Conservation (phyloP, 148 eudicot species). For the Camellia lanceoleosa region DNA sequence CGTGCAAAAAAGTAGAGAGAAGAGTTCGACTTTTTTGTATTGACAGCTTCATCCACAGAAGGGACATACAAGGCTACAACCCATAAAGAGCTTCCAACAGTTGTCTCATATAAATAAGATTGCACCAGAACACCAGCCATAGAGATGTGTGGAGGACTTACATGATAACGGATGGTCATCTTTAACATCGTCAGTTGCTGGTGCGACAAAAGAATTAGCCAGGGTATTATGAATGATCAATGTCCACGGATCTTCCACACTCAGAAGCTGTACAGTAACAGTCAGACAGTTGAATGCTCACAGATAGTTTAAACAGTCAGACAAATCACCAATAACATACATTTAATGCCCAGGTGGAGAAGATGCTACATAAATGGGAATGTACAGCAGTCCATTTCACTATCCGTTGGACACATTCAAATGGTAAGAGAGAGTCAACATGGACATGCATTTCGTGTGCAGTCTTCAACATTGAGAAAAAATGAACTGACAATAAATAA, state of each 20-base stretch:
- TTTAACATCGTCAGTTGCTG: slow-evolving; percentile 71
- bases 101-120: not conserved
- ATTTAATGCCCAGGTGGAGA: not conserved
- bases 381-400: not conserved
- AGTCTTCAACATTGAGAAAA: slow-evolving; percentile 1
- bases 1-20: too few relatives aligned
- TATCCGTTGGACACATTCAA: not conserved
- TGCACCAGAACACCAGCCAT: not conserved
- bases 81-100: not conserved
- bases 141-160: slow-evolving; percentile 33
- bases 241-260: slow-evolving; percentile 82
- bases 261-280: slow-evolving; percentile 54
- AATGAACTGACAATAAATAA: not conserved
- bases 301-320: not conserved
- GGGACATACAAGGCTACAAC: not conserved
- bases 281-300: not conserved
- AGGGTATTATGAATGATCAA: slow-evolving; percentile 83
- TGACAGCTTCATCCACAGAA: not conserved
- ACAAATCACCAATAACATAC: not conserved
- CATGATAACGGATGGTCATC: slow-evolving; percentile 71
- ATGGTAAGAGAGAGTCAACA: not conserved
- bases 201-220: slow-evolving; percentile 88
- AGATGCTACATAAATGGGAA: not conserved
- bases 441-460: not conserved
- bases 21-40: too few relatives aligned